These are phyloP conservation scores for Megacollybia platyphylla DNA, from an alignment of 1,284 basidiomycete genomes.

Conservation along the genomic window DNA sequence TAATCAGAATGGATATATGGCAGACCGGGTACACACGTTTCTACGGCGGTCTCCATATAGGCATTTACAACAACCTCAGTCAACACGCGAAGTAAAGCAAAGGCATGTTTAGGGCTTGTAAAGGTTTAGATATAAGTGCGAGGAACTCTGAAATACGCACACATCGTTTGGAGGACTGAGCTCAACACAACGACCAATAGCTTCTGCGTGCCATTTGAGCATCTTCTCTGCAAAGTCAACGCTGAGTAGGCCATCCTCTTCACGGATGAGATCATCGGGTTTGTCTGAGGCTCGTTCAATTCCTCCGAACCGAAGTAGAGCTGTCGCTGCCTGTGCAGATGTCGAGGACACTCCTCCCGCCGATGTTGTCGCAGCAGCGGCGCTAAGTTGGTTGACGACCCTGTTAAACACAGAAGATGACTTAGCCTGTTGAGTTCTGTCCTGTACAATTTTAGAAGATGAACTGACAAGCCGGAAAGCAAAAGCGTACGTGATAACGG, in stretches of 20 bases:
- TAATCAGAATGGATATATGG: conserved; percentile 3
- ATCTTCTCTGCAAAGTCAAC: conserved; percentile 78
- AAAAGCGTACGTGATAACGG: conserved; percentile 70
- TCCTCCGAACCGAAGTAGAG: conserved; percentile 73
- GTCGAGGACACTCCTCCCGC: conserved; percentile 48
- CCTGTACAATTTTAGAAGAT: conserved; percentile 23
- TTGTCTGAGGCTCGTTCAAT: conserved; percentile 50
- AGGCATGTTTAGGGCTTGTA: conserved; percentile 79
- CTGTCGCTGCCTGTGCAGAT: conserved; percentile 70
- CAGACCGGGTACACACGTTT: conserved; percentile 51
- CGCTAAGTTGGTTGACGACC: conserved; percentile 83
- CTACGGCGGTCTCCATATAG: conserved; percentile 86
- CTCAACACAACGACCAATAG: conserved; percentile 85
- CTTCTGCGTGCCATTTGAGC: conserved; percentile 94
- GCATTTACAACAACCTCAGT: conserved; percentile 79
- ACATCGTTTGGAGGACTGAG: conserved; percentile 71
- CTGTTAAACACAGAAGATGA: conserved; percentile 78
- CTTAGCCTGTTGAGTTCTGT: conserved; percentile 72
- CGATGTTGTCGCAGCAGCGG: conserved; percentile 55
- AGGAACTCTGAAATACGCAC: conserved; percentile 33
- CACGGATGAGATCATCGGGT: conserved; percentile 56
- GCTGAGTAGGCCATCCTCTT: conserved; percentile 72
- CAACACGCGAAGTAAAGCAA: conserved; percentile 77
- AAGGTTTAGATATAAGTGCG: conserved; percentile 2
- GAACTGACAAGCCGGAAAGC: conserved; percentile 4